Conservation (phyloP, 2,329 filamentous ascomycete species). For the Sarocladium brachiariae region DNA sequence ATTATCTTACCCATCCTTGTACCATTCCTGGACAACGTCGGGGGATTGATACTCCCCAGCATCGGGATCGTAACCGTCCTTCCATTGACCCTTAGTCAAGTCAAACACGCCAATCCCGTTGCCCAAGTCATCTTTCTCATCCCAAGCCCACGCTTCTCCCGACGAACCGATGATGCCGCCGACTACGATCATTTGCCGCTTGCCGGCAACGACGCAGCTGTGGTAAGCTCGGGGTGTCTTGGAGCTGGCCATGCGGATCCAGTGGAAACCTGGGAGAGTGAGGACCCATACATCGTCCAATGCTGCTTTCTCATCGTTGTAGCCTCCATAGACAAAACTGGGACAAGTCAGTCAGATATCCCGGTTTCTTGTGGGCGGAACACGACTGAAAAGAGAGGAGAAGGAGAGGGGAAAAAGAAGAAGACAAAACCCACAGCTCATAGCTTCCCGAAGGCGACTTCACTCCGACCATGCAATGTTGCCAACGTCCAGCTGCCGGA, state of each 20-base stretch:
- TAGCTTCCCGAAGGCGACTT: conserved; percentile 25
- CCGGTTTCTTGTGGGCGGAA: no score
- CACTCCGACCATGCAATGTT: conserved; percentile 28
- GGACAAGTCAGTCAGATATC: not conserved
- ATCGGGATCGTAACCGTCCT: no score
- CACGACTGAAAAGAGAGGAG: no score
- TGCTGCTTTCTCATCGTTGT: conserved; percentile 15
- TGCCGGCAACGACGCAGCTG: conserved; percentile 27
- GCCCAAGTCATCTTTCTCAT: conserved; percentile 10
- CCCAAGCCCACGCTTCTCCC: not conserved
- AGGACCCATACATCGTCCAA: conserved; percentile 28
- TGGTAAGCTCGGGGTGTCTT: conserved; percentile 22
- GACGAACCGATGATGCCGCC: conserved; percentile 21
- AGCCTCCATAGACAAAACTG: conserved; percentile 31
- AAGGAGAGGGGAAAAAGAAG: no score
- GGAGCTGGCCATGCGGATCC: conserved; percentile 19
- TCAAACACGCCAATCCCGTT: conserved; percentile 14
- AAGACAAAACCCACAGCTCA: conserved; percentile 24
- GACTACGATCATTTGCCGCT: conserved; percentile 31
- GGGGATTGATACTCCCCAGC: no score
- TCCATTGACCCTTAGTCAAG: conserved; percentile 11
- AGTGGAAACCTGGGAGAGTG: conserved; percentile 30
- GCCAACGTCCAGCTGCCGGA: conserved; percentile 19
- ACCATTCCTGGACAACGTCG: conserved; percentile 10
- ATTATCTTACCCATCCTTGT: conserved; percentile 10